Evolutionary conservation across 2,329 filamentous ascomycete species (phyloP), one percentile per base, ranked within the genome.

Genomic region (Fonsecaea monophora): DNA sequence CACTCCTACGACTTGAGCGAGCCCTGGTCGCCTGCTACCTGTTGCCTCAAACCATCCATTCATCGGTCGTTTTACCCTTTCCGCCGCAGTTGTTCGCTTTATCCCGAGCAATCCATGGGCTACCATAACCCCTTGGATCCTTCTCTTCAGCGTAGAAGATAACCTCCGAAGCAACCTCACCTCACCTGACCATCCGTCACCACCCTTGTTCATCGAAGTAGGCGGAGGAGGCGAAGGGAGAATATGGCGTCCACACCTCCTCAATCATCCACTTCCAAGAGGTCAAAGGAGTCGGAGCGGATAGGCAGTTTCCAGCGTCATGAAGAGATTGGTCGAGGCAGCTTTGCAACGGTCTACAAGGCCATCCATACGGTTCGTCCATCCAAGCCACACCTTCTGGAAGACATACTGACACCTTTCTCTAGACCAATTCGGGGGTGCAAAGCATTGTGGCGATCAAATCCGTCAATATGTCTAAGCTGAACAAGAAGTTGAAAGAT

Each of bases 401-500:
- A 48, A 48, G 25, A 38, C 25, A 34, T 68, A 62, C 72, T 72
- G 67, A 70, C 62, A 65, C 10, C 37, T 53, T 54, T 42, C 38
- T 34, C 25, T 50, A 74, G 71, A 64, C 66, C 50, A n/a, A 45
- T 7, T 66, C 67, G 13, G 66, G 70, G 34, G 54, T 48, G 10
- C 67, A 73, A 53, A 90, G 90, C 70, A 89, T 91, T 68, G 95
- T 97, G 60, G 95, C 95, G 68, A 92, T 99, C 86, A 99, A 99
- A 80, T 96, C 94, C 32, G 95, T 99, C 78, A 92, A 96, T 75
- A 86, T 96, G 73, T 86, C 86, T 72, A 94, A 95, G 76, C 86
- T 99, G 30, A 97, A 96, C 80, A 94, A 91, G 82, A 98, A 98
- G 82, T 87, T 99, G 63, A 96, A 94, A 77, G 94, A 97, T 70